These are phyloP conservation scores for Clohesyomyces aquaticus DNA, from an alignment of 495 filamentous ascomycete genomes.

Conservation along the genomic window DNA sequence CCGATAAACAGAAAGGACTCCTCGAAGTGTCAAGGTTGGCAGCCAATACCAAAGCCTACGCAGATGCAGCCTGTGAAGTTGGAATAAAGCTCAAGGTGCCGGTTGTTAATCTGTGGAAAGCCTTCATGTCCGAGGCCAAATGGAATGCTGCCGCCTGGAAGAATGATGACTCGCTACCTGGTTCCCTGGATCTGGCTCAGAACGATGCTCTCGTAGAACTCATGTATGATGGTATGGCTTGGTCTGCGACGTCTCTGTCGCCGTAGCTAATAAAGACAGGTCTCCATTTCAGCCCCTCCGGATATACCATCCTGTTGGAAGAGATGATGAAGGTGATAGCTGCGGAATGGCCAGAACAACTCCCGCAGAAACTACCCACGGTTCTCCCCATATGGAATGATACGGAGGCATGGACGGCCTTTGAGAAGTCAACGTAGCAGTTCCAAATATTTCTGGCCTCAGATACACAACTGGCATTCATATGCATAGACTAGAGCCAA, in stretches of 20 bases:
- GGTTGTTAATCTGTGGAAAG: constrained; percentile 74
- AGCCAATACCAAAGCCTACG: constrained; percentile 68
- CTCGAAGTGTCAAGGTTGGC: constrained; percentile 62
- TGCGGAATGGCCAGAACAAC: constrained; percentile 61
- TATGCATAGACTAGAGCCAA: neutral
- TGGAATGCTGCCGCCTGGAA: constrained; percentile 49
- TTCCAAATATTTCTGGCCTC: no score
- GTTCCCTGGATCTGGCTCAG: constrained; percentile 51
- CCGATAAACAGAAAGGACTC: constrained; percentile 57
- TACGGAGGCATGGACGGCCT: constrained; percentile 27
- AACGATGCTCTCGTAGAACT: constrained; percentile 56
- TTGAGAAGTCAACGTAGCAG: constrained; percentile 16
- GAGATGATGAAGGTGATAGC: constrained; percentile 59
- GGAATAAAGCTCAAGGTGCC: constrained; percentile 64
- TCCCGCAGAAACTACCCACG: constrained; percentile 56
- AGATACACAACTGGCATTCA: no score
- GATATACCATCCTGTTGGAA: constrained; percentile 63
- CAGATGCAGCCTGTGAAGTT: constrained; percentile 67
- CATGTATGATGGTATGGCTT: constrained; percentile 62
- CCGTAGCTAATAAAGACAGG: constrained; percentile 47
- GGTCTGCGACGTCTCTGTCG: neutral
- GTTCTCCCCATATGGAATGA: constrained; percentile 60
- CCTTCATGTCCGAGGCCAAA: constrained; percentile 67
- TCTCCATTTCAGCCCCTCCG: constrained; percentile 65
- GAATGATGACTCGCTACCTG: constrained; percentile 55